Base-by-base conservation (phyloP, 2,329 filamentous ascomycete species). In the Aspergillus sp. region DNA sequence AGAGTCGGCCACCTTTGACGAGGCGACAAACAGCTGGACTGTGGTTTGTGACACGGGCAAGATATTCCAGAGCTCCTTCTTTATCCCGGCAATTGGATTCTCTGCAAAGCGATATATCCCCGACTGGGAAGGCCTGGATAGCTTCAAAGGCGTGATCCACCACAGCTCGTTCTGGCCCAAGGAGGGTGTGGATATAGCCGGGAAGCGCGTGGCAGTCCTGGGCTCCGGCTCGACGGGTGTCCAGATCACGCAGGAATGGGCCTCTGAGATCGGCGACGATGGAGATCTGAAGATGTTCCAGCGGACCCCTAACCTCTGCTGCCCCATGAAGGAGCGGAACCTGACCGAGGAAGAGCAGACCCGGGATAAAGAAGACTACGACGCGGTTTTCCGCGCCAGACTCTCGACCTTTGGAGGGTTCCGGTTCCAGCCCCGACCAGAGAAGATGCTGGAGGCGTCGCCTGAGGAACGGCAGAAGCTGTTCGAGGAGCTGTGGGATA, bases 271-370 rank as follows among this genome's bases (percentile, higher is more conserved):
- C 22, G 22, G 22, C 22, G 22, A 24, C 4, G 84, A 80, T 0
- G 79, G 75, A 5, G 71, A 80, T 1, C 62, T 89, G 24, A 80
- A 73, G 1, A 67, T 73, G 1, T 75, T 89, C 69, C 85, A 89
- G 64, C 80, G 87, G 11, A 89, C 86, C 1, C 86, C 87, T 0
- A 89, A 89, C 61, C 72, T 87, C 3, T 83, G 83, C 68, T 87
- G 33, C 79, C 77, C 1, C 69, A 68, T 11, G 77, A 7, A n/a
- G 20, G 7, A 12, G 20, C 9, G 37, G 7, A 5, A 12, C 5
- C 12, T 6, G 9, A 24, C n/a, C 13, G 22, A 11, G 15, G 34
- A 24, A 20, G 34, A 37, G 4, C 12, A 63, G 64, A 2, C 12
- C 3, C 6, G 2, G 68, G 63, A 24, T 79, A 81, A 64, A 58